A percentile compares a stretch with the other conserved stretches of the same genome.
Conservation (phyloP, 2,329 filamentous ascomycete genomes). For the Penicillium hordei region DNA sequence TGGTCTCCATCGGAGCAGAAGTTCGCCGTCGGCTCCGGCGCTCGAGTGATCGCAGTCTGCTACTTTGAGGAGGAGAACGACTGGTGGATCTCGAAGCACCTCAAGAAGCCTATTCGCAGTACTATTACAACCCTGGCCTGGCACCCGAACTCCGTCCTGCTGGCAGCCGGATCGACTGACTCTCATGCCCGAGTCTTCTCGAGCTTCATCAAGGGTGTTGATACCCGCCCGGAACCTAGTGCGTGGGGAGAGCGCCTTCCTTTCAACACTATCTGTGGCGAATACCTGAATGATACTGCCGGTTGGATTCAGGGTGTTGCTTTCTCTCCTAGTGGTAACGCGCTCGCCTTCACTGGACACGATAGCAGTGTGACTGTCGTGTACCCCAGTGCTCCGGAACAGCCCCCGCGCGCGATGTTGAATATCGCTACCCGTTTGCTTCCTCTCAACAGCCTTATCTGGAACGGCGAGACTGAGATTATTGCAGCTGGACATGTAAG, state of each 20-base stretch:
- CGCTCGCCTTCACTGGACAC: constrained; percentile 90
- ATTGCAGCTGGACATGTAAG: constrained; percentile 84
- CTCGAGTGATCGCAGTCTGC: constrained; percentile 92
- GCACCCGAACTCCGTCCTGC: constrained; percentile 95
- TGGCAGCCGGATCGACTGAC: constrained; percentile 95
- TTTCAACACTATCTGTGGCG: constrained; percentile 97
- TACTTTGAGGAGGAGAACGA: constrained; percentile 99
- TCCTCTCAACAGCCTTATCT: constrained; percentile 89
- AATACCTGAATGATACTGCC: constrained; percentile 92
- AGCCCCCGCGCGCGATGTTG: constrained; percentile 85
- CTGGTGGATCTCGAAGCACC: constrained; percentile 99
- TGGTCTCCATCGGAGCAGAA: constrained; percentile 97
- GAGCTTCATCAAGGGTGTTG: constrained; percentile 92
- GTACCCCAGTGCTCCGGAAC: constrained; percentile 87
- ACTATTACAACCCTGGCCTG: constrained; percentile 93
- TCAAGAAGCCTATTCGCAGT: constrained; percentile 98
- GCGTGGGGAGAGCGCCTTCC: constrained; percentile 94
- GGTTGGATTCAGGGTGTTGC: constrained; percentile 94
- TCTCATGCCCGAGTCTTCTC: constrained; percentile 94
- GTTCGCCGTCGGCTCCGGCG: constrained; percentile 94
- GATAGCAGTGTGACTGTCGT: constrained; percentile 97
- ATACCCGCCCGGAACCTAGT: constrained; percentile 78
- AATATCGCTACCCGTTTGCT: constrained; percentile 86
- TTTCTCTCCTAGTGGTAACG: constrained; percentile 89
- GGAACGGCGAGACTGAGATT: constrained; percentile 89